A percentile compares a stretch with the other conserved stretches of the same genome.
Conservation (phyloP, 108 stramenopile species). For the Cyclotella kingstonii region DNA sequence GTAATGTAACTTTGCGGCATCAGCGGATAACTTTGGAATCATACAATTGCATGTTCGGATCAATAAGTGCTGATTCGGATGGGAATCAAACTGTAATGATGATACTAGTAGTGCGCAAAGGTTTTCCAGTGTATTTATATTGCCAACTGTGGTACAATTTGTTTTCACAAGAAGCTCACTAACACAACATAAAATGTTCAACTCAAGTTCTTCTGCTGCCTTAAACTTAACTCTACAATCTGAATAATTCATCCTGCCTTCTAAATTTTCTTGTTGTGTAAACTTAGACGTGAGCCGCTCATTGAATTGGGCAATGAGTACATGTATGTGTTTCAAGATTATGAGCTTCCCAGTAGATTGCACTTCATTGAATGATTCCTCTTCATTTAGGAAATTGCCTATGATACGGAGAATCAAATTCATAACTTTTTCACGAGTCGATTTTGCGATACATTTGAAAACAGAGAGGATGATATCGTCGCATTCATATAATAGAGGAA, state of each 20-base stretch:
- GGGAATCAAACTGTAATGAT: slow-evolving; percentile 53
- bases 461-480: slow-evolving; percentile 52
- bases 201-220: slow-evolving; percentile 21
- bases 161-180: slow-evolving; percentile 58
- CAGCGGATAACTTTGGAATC: slow-evolving; percentile 41
- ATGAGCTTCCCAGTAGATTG: slow-evolving; percentile 18
- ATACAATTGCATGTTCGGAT: slow-evolving; percentile 62
- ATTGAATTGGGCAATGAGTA: slow-evolving; percentile 66
- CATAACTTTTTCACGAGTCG: slow-evolving; percentile 55
- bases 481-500: slow-evolving; percentile 45
- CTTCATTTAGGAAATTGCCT: slow-evolving; percentile 60
- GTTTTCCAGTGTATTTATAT: slow-evolving; percentile 38
- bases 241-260: slow-evolving; percentile 19
- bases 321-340: slow-evolving; percentile 46
- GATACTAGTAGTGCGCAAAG: slow-evolving; percentile 67
- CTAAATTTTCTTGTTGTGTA: slow-evolving; percentile 19
- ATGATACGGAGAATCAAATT: slow-evolving; percentile 53
- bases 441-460: slow-evolving; percentile 58
- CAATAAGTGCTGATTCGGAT: slow-evolving; percentile 58
- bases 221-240: slow-evolving; percentile 15
- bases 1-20: slow-evolving; percentile 44
- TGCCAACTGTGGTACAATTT: slow-evolving; percentile 13
- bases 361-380: slow-evolving; percentile 9
- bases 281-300: slow-evolving; percentile 40
- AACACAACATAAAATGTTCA: slow-evolving; percentile 69